Conservation (phyloP, 2,329 filamentous ascomycete genomes). For the Aspergillus quadrilineatus region DNA sequence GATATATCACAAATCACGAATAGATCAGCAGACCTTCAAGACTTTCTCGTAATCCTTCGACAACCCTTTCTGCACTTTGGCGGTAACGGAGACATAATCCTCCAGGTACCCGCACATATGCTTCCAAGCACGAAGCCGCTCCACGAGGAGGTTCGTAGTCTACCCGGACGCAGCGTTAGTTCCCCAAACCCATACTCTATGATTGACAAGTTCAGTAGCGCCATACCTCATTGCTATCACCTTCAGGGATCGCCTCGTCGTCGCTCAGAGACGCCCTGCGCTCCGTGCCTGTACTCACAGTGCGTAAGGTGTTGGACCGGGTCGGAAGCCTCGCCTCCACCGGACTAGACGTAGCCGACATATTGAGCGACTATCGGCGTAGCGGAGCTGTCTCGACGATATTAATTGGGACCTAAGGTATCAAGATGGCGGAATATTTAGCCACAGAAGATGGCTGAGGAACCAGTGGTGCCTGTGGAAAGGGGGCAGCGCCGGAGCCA, state of each 20-base stretch:
- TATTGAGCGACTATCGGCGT: constrained; percentile 7
- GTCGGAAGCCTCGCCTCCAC: constrained; percentile 32
- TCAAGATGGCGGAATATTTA: neutral
- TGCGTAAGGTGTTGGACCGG: constrained; percentile 35
- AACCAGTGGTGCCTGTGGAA: neutral
- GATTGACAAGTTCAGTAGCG: too few species aligned
- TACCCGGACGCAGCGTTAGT: constrained; percentile 30
- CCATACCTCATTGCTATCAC: constrained; percentile 44
- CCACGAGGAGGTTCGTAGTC: constrained; percentile 77
- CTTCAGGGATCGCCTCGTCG: constrained; percentile 42
- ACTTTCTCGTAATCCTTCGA: constrained; percentile 95
- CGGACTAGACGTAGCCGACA: constrained; percentile 32
- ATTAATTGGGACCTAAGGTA: neutral
- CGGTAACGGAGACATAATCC: constrained; percentile 80
- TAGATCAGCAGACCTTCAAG: constrained; percentile 63
- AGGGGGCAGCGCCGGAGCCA: constrained; percentile 2
- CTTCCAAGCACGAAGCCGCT: constrained; percentile 93
- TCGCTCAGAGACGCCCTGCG: constrained; percentile 39
- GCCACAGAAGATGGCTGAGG: constrained; percentile 2
- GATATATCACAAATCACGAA: constrained; percentile 8
- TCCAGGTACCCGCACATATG: constrained; percentile 89
- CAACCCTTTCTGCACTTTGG: constrained; percentile 80
- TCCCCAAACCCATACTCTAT: neutral
- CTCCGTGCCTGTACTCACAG: constrained; percentile 28
- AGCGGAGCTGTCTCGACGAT: neutral